These are phyloP conservation scores for Niebla homalea DNA, from an alignment of 495 filamentous ascomycete species.

Conservation along the genomic window DNA sequence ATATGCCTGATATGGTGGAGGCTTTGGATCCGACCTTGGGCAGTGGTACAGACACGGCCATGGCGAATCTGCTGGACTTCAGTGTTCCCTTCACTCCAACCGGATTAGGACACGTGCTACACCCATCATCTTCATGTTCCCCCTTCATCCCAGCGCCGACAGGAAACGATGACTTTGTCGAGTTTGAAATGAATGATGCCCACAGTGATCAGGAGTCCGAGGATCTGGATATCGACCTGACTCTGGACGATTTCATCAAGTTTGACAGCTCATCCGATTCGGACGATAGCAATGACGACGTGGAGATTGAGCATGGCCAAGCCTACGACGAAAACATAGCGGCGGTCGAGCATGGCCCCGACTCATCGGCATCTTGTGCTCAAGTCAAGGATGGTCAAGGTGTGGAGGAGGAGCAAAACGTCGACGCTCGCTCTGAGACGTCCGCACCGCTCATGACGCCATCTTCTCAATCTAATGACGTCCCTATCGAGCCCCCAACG, in stretches of 20 bases:
- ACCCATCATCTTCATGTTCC: not conserved
- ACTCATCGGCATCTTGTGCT: too few relatives aligned
- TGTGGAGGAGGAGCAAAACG: too few relatives aligned
- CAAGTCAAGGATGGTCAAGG: too few relatives aligned
- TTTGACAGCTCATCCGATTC: conserved; percentile 1
- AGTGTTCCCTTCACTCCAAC: not conserved
- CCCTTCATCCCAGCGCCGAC: not conserved
- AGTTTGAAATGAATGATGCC: conserved; percentile 2
- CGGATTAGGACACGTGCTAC: not conserved
- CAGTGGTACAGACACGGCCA: not conserved
- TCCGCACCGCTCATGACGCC: conserved; percentile 1
- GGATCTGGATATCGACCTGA: conserved; percentile 2
- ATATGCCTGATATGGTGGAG: not conserved
- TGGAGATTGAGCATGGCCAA: not conserved
- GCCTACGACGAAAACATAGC: not conserved
- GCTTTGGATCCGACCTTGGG: not conserved
- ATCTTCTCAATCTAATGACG: not conserved
- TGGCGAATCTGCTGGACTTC: not conserved
- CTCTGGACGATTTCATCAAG: not conserved
- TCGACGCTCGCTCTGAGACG: not conserved
- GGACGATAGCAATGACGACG: not conserved
- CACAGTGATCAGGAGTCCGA: not conserved
- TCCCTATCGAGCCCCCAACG: not conserved
- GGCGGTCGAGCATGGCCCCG: not conserved
- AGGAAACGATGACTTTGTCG: conserved; percentile 4